Percentiles rank a stretch among this genome's conserved stretches.
Evolutionary conservation across 345 rosid species (phyloP).

Genomic region (Trapa bicornis): DNA sequence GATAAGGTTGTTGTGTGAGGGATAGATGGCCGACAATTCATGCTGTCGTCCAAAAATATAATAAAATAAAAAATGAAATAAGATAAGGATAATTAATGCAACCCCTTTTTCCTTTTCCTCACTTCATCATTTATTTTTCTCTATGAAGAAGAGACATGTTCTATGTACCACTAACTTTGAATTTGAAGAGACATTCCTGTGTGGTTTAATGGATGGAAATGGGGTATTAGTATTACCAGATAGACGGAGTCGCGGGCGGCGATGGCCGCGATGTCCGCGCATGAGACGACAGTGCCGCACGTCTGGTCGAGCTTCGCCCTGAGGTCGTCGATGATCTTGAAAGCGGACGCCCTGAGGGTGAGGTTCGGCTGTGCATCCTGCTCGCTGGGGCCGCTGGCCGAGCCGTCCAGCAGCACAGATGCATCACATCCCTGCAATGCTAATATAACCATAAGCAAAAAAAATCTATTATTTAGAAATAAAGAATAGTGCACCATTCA

Average conservation of each 20-base stretch:
- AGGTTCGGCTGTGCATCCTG: conserved; percentile 55
- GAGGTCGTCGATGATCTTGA: conserved; percentile 39
- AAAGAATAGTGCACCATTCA: no score
- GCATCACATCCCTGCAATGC: conserved; percentile 69
- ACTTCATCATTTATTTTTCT: no score
- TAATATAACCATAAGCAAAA: no score
- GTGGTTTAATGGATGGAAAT: neutral
- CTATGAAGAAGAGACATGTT: no score
- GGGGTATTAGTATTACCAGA: conserved; percentile 22
- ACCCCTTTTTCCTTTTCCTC: no score
- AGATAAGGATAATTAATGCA: no score
- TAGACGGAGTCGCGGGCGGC: conserved; percentile 52
- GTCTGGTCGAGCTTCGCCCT: conserved; percentile 21
- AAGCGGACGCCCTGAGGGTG: conserved; percentile 27
- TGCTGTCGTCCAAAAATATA: no score
- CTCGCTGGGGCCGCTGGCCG: conserved; percentile 77
- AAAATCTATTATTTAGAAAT: no score
- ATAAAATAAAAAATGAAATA: no score
- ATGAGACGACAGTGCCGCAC: conserved; percentile 49
- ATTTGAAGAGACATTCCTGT: neutral
- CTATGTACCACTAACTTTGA: no score
- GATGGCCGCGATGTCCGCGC: conserved; percentile 37
- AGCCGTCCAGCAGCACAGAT: conserved; percentile 70
- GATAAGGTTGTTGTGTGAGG: no score
- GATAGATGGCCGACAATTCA: no score